Base-by-base conservation (phyloP, 345 rosid species). In the Murraya koenigii region DNA sequence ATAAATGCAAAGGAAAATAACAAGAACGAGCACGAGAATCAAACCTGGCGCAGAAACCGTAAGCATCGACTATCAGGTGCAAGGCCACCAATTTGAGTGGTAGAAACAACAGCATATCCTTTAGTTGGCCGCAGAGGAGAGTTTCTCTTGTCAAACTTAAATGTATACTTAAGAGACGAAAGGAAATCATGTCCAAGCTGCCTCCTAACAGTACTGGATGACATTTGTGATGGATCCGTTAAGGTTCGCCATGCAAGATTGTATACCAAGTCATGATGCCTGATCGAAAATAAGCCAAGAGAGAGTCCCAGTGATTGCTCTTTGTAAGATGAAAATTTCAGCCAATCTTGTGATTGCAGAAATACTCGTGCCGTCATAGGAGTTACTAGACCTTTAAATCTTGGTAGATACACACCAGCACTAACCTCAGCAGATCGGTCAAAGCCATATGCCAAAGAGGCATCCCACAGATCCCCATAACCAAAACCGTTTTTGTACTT, bases 401-500 rank as follows among this genome's bases (percentile, higher is more conserved):
- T 91, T 3, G 98, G 99, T 68, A 94, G 19, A 77, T 83, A 88
- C 77, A 92, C 79, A 35, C 99, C 98, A 56, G 91, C 84, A 79
- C 98, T 92, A 66, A 89, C 79, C 90, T 96, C 98, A 9, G 92
- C 85, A n/a, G 92, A 85, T 75, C 85, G 92, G 77, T 94, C 96
- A 84, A 82, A 88, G 69, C 97, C 97, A 89, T 85, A 92, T 8
- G 91, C 91, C 80, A 96, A 61, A 75, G 95, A 87, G 55, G 91
- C 88, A 71, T 96, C 97, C 99, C 99, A 96, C 32, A 90, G 85
- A 86, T 96, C 99, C 66, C 98, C 98, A 85, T 86, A 88, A 13
- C 99, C 99, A 81, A 92, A 88, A 74, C 93, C 62, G 79, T 96
- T 96, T 84, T 91, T 96, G 78, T 88, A 90, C 83, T 89, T 94